Evolutionary conservation across 805 yeast genomes (phyloP).

Genomic region (Nakazawaea wyomingensis): DNA sequence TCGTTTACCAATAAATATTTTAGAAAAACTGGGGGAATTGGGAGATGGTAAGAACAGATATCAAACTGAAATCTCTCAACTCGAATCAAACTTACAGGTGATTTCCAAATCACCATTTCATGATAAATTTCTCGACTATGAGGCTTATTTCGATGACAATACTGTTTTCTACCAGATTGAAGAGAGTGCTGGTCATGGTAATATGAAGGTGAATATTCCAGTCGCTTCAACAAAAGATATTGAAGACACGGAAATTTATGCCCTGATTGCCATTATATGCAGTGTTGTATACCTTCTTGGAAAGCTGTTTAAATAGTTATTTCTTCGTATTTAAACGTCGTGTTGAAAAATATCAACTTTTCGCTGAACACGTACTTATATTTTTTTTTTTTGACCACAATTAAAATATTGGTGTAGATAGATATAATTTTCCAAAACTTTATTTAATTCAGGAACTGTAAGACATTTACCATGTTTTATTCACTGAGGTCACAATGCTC

Average conservation of each 20-base stretch:
- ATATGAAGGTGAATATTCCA: conserved; percentile 1
- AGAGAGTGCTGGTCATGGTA: neutral
- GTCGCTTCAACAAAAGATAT: neutral
- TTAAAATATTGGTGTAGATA: too few relatives aligned
- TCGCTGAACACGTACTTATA: conserved; percentile 5
- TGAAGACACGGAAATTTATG: neutral
- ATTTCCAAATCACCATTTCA: conserved; percentile 9
- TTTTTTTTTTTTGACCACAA: neutral
- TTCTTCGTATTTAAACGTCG: neutral
- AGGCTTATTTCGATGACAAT: conserved; percentile 10
- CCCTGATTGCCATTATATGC: neutral
- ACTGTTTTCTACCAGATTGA: conserved; percentile 11
- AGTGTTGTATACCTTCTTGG: neutral
- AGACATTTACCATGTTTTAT: neutral
- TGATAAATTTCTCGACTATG: conserved; percentile 8
- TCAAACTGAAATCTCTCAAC: conserved; percentile 1
- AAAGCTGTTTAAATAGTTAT: neutral
- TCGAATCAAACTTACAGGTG: conserved; percentile 6
- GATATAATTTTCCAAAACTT: too few relatives aligned
- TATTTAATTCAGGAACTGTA: neutral
- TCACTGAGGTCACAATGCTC: neutral
- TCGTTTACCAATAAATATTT: conserved; percentile 3
- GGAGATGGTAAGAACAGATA: conserved; percentile 1
- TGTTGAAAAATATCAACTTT: neutral
- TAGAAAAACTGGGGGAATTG: neutral